Conservation (phyloP, 2,329 filamentous ascomycete species). For the Aureobasidium sp. region DNA sequence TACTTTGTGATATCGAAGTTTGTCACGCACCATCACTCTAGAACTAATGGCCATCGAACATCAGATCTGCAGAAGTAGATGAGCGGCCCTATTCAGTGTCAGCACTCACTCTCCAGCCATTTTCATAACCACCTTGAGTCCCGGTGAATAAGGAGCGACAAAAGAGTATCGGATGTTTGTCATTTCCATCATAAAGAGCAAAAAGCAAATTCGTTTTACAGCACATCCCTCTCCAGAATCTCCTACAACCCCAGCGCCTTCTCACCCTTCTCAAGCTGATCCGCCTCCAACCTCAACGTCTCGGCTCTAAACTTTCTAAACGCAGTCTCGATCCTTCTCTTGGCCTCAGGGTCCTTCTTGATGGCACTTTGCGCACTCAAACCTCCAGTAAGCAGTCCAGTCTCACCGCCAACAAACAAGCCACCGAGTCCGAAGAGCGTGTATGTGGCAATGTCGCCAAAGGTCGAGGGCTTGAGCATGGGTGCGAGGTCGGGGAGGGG, state of each 20-base stretch:
- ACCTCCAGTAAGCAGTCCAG: constrained; percentile 50
- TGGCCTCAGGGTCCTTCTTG: constrained; percentile 43
- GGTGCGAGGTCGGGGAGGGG: constrained; percentile 52
- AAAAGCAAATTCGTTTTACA: background rate
- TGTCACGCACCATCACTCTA: background rate
- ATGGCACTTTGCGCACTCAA: constrained; percentile 46
- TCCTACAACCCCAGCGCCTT: constrained; percentile 10
- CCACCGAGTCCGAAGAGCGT: constrained; percentile 54
- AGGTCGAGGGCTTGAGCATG: constrained; percentile 46
- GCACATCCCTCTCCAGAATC: background rate
- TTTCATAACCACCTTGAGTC: background rate
- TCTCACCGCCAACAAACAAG: constrained; percentile 55
- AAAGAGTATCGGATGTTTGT: background rate
- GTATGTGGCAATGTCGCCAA: constrained; percentile 55
- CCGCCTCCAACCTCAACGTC: constrained; percentile 51
- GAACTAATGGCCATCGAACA: background rate
- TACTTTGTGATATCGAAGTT: background rate
- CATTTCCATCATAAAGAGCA: background rate
- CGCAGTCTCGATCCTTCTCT: constrained; percentile 51
- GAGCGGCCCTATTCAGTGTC: no score
- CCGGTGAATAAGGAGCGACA: background rate
- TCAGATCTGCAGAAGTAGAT: no score
- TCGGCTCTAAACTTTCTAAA: constrained; percentile 56
- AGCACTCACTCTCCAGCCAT: no score
- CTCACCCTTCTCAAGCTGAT: constrained; percentile 40